Conservation (phyloP, 2,329 filamentous ascomycete genomes). For the Xylaria sp. region DNA sequence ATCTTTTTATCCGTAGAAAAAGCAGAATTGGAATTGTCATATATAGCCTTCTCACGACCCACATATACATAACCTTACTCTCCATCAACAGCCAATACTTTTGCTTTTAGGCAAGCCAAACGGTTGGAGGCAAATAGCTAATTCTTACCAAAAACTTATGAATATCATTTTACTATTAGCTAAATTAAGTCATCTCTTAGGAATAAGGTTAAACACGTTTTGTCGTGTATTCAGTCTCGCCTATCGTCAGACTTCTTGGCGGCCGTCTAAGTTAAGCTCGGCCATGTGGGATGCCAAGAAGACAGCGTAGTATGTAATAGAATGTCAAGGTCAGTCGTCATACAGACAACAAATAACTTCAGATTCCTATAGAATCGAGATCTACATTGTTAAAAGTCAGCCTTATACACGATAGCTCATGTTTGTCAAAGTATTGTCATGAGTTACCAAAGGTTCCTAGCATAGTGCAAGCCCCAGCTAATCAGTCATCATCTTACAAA, state of each 20-base stretch:
- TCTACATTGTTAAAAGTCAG: background rate
- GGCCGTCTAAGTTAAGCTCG: slow-evolving; percentile 3
- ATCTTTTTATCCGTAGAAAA: background rate
- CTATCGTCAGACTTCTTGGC: slow-evolving; percentile 10
- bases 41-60: background rate
- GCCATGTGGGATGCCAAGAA: slow-evolving; percentile 35
- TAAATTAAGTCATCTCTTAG: slow-evolving; percentile 10
- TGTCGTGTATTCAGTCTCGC: background rate
- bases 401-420: background rate
- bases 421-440: slow-evolving; percentile 28
- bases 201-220: background rate
- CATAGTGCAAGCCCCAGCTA: background rate
- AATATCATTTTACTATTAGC: background rate
- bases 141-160: background rate
- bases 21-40: background rate
- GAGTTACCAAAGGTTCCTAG: background rate
- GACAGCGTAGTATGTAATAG: background rate
- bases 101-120: background rate
- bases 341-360: background rate
- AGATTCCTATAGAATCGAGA: background rate
- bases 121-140: background rate
- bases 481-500: slow-evolving; percentile 35
- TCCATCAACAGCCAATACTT: background rate
- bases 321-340: background rate
- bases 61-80: background rate